Evolutionary conservation across 148 eudicot genomes (phyloP).

Genomic region (Vaccinium vitisidaea): DNA sequence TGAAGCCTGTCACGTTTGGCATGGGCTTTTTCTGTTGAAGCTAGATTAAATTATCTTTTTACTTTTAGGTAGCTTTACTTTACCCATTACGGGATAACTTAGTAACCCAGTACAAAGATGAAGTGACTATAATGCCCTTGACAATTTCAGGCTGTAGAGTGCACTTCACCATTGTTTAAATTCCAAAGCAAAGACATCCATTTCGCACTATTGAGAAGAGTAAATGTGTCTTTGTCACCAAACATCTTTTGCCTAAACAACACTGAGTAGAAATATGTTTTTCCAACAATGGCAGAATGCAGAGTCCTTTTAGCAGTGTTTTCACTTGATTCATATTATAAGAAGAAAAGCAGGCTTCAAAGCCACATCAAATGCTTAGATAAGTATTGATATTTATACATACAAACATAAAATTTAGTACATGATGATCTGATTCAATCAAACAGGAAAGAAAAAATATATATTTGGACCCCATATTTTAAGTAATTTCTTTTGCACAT

Average conservation of each 20-base stretch:
- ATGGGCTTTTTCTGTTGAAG: not conserved
- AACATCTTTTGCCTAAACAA: not conserved
- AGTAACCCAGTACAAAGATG: not conserved
- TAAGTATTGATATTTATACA: not conserved
- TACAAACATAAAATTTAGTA: not conserved
- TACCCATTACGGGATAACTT: not conserved
- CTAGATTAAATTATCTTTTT: not conserved
- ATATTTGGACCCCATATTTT: not conserved
- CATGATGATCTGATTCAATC: not conserved
- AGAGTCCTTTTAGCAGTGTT: not conserved
- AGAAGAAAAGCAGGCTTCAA: not conserved
- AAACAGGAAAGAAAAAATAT: not conserved
- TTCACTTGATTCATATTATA: not conserved
- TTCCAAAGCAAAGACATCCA: not conserved
- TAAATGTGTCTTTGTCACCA: not conserved
- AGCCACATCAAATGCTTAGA: not conserved
- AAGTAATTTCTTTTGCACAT: not conserved
- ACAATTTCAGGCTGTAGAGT: not conserved
- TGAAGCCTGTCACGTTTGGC: not conserved
- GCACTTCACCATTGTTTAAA: not conserved
- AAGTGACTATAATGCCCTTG: not conserved
- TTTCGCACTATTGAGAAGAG: not conserved
- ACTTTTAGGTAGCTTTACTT: constrained; percentile 1
- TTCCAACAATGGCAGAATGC: not conserved
- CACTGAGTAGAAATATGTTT: not conserved